A percentile compares a stretch with the other conserved stretches of the same genome.
Conservation (phyloP, 306 rosid genomes). For the Medicago arabica region DNA sequence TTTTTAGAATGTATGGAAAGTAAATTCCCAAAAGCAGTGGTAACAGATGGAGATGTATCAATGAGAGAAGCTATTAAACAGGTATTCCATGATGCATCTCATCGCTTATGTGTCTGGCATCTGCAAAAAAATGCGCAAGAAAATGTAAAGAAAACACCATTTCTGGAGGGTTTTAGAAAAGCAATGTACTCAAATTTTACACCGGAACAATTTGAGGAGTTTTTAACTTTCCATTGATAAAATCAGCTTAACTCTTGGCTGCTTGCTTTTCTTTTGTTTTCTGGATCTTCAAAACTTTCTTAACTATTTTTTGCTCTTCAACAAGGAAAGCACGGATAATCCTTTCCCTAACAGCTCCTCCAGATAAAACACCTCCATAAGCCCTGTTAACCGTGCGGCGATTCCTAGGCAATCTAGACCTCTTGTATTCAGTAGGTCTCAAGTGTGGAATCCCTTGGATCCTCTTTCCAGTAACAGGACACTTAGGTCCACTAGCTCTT, state of each 20-base stretch:
- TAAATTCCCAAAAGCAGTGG: no score
- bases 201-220: no score
- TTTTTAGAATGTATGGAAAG: no score
- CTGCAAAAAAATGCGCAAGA: no score
- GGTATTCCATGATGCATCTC: no score
- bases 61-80: no score
- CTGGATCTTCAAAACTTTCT: constrained; percentile 94
- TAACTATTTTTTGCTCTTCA: constrained; percentile 92
- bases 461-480: constrained; percentile 94
- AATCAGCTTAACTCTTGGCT: constrained; percentile 51
- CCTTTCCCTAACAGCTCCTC: constrained; percentile 88
- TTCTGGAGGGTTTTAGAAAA: no score
- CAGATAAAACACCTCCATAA: constrained; percentile 85
- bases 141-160: no score
- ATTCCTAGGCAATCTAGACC: constrained; percentile 79
- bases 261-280: constrained; percentile 84
- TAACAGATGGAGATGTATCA: no score
- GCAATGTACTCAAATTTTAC: no score
- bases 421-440: constrained; percentile 87
- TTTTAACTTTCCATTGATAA: not conserved
- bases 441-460: constrained; percentile 95
- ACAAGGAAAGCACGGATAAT: constrained; percentile 87
- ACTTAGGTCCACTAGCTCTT: constrained; percentile 94
- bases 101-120: no score
- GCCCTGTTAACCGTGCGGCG: constrained; percentile 85